Base-by-base conservation (phyloP, 768 basidiomycete genomes). In the Lactifluus subvellereus region DNA sequence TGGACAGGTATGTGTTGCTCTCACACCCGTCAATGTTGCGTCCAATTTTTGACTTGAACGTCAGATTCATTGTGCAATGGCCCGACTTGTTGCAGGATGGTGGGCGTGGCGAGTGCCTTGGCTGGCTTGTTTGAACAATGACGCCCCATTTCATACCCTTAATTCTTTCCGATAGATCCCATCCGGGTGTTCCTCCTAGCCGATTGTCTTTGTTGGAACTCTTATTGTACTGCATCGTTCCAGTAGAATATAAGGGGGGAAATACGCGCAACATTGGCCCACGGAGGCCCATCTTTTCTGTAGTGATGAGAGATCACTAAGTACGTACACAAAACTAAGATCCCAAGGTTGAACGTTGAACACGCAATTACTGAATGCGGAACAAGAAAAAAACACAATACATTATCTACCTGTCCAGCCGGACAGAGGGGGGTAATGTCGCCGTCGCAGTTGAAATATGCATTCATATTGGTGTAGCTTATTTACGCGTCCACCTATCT, bases 51-150 rank as follows among this genome's bases (percentile, higher is more conserved):
- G 16, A 59, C n/a, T 51, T 60, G 14, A 63, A 16, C 70, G 38
- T 18, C 42, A 68, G 90, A 38, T 97, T 98, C 72, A 72, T 98
- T 56, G 90, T 93, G 5, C 96, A 98, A 72, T 98, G 96, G 96
- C 86, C 88, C 20, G 76, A 82, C 54, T 72, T 87, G 56, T 69
- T 81, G 20, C 68, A 74, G 48, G 73, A 76, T 54, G 71, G 71
- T 57, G 70, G 73, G 50, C 76, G 73, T 42, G 84, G 79, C 32
- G 80, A 84, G 64, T 88, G 73, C 71, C 76, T 72, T 38, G 88
- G 85, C 33, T 87, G 86, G 77, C 76, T 91, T 20, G 85, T 91
- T 57, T 91, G 70, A 82, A 38, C 33, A 2, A 33, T 48, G 3
- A 20, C 30, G 20, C 42, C 7, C 30, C 4, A 30, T 22, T 22